phyloP scores from a whole-genome alignment of 495 filamentous ascomycete genomes.

The Aspergillus cavernicola region DNA sequence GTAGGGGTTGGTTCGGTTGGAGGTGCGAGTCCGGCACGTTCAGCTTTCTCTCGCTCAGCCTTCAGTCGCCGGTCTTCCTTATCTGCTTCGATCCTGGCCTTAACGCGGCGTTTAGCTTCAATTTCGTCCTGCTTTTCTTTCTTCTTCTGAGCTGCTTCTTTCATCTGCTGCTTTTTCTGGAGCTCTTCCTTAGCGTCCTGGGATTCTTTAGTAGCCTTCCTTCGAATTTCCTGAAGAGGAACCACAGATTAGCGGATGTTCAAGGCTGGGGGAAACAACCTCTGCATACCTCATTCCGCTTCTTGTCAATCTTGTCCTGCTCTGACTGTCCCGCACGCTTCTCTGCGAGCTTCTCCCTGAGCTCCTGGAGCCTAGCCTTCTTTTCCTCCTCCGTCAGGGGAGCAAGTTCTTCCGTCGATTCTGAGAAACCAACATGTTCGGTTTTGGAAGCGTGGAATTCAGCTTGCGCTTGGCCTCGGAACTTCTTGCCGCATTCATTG shows the following conservation, averaged over 20 bases:
- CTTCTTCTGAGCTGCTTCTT: conserved; percentile 79
- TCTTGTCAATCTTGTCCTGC: conserved; percentile 77
- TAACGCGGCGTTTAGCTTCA: conserved; percentile 80
- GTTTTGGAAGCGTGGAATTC: conserved; percentile 89
- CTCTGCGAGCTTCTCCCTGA: conserved; percentile 65
- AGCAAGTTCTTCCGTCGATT: conserved; percentile 86
- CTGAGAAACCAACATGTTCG: conserved; percentile 85
- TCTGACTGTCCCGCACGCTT: conserved; percentile 68
- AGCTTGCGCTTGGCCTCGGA: conserved; percentile 73
- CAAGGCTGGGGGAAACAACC: not conserved
- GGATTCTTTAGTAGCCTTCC: conserved; percentile 75
- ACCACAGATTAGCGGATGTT: not conserved
- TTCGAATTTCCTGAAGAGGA: conserved; percentile 66
- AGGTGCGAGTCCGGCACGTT: conserved; percentile 66
- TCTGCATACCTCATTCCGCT: conserved; percentile 76
- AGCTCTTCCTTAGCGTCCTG: conserved; percentile 82
- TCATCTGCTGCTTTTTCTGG: conserved; percentile 79
- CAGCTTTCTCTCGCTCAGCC: conserved; percentile 79
- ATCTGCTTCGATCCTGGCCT: conserved; percentile 88
- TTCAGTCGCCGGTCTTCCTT: conserved; percentile 79
- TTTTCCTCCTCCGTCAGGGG: conserved; percentile 93
- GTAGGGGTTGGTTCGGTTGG: conserved; percentile 41
- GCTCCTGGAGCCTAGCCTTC: conserved; percentile 68
- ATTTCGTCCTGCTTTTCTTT: conserved; percentile 85
- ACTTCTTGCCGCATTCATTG: conserved; percentile 90